phyloP scores from a whole-genome alignment of 768 basidiomycete genomes.

The Cantharellus cinnabarinus region DNA sequence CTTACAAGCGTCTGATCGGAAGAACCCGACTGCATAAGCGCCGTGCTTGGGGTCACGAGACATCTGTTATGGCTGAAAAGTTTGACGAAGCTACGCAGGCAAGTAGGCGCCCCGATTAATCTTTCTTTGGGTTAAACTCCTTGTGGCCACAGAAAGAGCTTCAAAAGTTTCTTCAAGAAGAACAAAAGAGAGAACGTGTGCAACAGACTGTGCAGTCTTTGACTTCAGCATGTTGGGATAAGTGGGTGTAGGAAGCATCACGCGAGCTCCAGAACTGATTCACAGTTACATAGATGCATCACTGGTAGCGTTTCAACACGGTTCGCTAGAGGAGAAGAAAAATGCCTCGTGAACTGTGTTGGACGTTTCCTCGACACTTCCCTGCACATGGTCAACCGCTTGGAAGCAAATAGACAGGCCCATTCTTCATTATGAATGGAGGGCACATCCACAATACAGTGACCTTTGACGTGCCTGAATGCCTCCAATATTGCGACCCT shows the following conservation, averaged over 20 bases:
- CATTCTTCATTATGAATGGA: background rate
- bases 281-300: slow-evolving; percentile 37
- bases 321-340: slow-evolving; percentile 62
- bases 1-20: too few species aligned
- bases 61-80: slow-evolving; percentile 11
- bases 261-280: background rate
- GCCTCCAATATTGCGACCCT: too few species aligned
- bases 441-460: too few species aligned
- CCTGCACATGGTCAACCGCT: slow-evolving; percentile 53
- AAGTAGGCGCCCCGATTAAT: slow-evolving; percentile 4
- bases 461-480: too few species aligned
- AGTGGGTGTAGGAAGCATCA: slow-evolving; percentile 30
- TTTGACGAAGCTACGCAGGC: slow-evolving; percentile 71
- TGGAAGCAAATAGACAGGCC: slow-evolving; percentile 8
- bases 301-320: slow-evolving; percentile 55
- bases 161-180: slow-evolving; percentile 50
- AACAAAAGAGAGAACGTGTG: slow-evolving; percentile 49
- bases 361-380: slow-evolving; percentile 80
- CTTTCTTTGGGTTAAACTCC: background rate
- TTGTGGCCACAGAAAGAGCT: slow-evolving; percentile 51
- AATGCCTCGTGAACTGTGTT: slow-evolving; percentile 76
- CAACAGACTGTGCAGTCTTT: slow-evolving; percentile 40
- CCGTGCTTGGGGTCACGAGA: too few species aligned
- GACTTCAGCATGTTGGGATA: slow-evolving; percentile 53
- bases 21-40: too few species aligned